Evolutionary conservation across 2,329 filamentous ascomycete genomes (phyloP).

Genomic region (Meredithiella fracta): DNA sequence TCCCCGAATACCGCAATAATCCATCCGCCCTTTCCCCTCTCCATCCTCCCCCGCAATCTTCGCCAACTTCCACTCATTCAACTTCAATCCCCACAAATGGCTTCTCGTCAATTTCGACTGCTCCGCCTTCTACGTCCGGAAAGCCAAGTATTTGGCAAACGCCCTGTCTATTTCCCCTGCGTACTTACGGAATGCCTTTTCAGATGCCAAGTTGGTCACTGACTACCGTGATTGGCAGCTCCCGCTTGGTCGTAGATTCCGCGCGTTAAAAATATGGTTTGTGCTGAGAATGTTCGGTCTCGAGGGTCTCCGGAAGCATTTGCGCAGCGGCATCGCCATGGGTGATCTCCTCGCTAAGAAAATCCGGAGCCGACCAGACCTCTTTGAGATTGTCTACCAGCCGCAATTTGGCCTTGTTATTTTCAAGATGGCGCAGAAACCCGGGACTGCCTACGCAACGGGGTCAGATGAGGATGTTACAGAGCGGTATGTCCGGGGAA

Average conservation of each 20-base stretch:
- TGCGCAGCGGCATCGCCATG: constrained; percentile 49
- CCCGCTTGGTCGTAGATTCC: constrained; percentile 74
- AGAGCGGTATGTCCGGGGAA: constrained; percentile 50
- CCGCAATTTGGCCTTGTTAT: constrained; percentile 69
- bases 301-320: constrained; percentile 55
- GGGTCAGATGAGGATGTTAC: constrained; percentile 23
- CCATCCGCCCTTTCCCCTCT: constrained; percentile 26
- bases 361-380: constrained; percentile 41
- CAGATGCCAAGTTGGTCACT: constrained; percentile 68
- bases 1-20: constrained; percentile 62
- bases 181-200: constrained; percentile 68
- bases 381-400: constrained; percentile 60
- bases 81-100: constrained; percentile 98
- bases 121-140: constrained; percentile 64
- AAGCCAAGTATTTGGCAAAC: constrained; percentile 58
- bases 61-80: constrained; percentile 64
- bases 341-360: constrained; percentile 54
- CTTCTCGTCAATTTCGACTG: constrained; percentile 83
- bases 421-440: constrained; percentile 39
- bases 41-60: constrained; percentile 32
- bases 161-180: constrained; percentile 64
- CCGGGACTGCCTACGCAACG: constrained; percentile 6
- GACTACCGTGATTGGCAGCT: constrained; percentile 98
- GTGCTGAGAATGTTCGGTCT: constrained; percentile 73
- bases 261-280: constrained; percentile 88